Conservation (phyloP, 345 rosid genomes). For the Diplotaxis tenuifolia region DNA sequence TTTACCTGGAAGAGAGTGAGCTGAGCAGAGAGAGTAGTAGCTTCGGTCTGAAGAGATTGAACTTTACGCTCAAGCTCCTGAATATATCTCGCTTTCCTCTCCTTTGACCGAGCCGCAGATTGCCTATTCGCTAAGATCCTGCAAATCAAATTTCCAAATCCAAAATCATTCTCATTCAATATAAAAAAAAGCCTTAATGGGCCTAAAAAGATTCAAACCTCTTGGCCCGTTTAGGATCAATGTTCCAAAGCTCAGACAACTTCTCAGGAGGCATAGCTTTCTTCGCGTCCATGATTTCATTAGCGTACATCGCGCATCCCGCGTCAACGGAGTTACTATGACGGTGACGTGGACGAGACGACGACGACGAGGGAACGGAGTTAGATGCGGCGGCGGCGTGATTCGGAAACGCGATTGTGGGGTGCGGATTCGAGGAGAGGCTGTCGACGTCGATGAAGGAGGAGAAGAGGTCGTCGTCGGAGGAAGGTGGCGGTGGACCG, state of each 20-base stretch:
- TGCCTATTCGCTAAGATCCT: conserved; percentile 86
- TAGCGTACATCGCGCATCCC: conserved; percentile 39
- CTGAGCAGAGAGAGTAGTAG: conserved; percentile 82
- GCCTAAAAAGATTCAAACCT: too few relatives aligned
- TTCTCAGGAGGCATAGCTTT: conserved; percentile 80
- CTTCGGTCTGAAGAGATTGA: conserved; percentile 78
- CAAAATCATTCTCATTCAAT: too few relatives aligned
- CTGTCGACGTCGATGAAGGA: conserved; percentile 60
- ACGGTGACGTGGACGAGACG: conserved; percentile 49
- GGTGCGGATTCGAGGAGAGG: conserved; percentile 38
- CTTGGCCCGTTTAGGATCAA: conserved; percentile 76
- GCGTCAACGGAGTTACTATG: conserved; percentile 68
- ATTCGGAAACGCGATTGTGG: conserved; percentile 3
- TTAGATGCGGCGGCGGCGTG: not conserved
- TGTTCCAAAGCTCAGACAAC: conserved; percentile 64
- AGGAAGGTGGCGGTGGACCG: conserved; percentile 42
- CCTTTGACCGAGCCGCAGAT: conserved; percentile 91
- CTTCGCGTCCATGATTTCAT: conserved; percentile 60
- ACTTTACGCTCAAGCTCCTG: conserved; percentile 82
- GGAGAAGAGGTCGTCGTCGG: conserved; percentile 64
- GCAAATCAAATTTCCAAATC: conserved; percentile 11
- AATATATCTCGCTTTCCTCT: conserved; percentile 80
- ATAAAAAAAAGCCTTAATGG: too few relatives aligned
- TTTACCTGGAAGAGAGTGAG: conserved; percentile 73
- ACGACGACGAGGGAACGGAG: not conserved